Conservation (phyloP, 2,329 filamentous ascomycete genomes). For the Penicillium sp. region DNA sequence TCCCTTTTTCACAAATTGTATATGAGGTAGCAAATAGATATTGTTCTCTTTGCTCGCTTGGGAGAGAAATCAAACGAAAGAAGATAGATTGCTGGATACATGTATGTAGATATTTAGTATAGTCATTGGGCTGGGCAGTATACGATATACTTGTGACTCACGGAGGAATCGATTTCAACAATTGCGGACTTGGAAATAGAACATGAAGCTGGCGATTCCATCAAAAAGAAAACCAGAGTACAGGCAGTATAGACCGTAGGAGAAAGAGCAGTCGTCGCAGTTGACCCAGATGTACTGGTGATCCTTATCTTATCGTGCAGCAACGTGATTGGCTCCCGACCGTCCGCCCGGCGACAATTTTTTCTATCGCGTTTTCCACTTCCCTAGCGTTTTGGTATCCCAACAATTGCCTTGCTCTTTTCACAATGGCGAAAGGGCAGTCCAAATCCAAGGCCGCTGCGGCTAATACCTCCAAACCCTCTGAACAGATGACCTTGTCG, state of each 20-base stretch:
- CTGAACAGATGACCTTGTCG: conserved; percentile 16
- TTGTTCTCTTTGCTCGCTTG: not conserved
- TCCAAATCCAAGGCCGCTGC: not conserved
- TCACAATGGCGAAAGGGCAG: conserved; percentile 21
- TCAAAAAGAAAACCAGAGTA: not conserved
- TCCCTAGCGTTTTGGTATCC: not conserved
- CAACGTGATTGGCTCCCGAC: not conserved
- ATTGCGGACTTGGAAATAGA: not conserved
- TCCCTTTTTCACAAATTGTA: not conserved
- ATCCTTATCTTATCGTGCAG: conserved; percentile 9
- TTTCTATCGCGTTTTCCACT: conserved; percentile 17
- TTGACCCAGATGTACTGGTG: not conserved
- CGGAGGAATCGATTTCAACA: not conserved
- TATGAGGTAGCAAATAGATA: not conserved
- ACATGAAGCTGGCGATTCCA: not conserved
- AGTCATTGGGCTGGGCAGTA: not conserved
- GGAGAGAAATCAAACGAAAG: no score
- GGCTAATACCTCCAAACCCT: not conserved
- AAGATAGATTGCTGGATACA: not conserved
- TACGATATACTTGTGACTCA: not conserved
- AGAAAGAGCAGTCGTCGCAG: not conserved
- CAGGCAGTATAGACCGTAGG: not conserved
- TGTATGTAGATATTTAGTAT: not conserved
- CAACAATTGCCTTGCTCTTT: not conserved
- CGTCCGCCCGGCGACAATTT: conserved; percentile 23